Evolutionary conservation across 2,329 filamentous ascomycete genomes (phyloP), one percentile per base, ranked within the genome.

Genomic region (Amauroascus verrucosus): DNA sequence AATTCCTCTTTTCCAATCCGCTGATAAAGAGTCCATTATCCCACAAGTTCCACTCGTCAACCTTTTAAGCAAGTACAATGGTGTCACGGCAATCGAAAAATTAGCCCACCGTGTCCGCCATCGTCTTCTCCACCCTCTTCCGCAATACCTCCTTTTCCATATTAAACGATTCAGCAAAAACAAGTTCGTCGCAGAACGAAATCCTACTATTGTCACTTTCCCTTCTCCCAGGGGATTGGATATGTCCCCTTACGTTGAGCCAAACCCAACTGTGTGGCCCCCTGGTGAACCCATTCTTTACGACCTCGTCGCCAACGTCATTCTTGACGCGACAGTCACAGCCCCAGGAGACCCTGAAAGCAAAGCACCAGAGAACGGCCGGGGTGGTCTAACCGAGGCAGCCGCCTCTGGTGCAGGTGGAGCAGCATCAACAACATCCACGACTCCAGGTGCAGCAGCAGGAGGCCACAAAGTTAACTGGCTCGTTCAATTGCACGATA

Each of bases 131-230:
- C 90, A 95, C 64, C 93, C 93, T 0, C 77, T 98, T 0, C 93
- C 93, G 0, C 91, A 90, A 0, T 97, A 85, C 66, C 81, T 98
- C 16, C 76, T 93, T 51, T 88, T 98, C 73, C 91, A 98, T 73
- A 84, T 97, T 74, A 97, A 97, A 74, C 88, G 93, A 61, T 98
- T 98, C 77, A 88, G 84, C 61, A 84, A 86, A 60, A 98, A 98
- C 75, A 95, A 96, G 68, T 98, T 98, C 65, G 87, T 98, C 18
- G 81, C 85, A 1, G 91, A 97, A 72, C 86, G 93, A 48, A 98
- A 98, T 68, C 93, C 91, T 0, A 98, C 93, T 8, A 98, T 98
- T 64, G 93, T 98, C 58, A 97, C 91, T 0, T 98, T 97, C 69
- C 88, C 91, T 59, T 85, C 88, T 6, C 80, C 88, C 3, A 79